Conservation (phyloP, 352 stramenopile genomes). For the Phytophthora crassamura region DNA sequence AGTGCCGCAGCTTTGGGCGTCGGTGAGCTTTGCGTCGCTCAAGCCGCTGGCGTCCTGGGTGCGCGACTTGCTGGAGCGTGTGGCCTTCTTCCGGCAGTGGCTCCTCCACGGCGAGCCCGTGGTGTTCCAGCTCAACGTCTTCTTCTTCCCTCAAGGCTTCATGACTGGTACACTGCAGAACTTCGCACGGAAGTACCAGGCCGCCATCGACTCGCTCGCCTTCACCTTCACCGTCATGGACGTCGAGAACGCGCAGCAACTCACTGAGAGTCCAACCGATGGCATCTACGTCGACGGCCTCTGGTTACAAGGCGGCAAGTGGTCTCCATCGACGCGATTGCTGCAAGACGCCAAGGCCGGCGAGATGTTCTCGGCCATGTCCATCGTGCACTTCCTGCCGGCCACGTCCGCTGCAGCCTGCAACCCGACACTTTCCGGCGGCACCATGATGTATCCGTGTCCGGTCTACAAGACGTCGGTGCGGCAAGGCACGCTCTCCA, state of each 20-base stretch:
- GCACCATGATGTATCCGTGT: conserved; percentile 82
- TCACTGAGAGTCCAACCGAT: conserved; percentile 78
- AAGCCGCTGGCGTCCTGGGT: conserved; percentile 95
- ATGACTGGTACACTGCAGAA: conserved; percentile 96
- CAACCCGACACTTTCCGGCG: conserved; percentile 38
- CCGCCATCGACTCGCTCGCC: conserved; percentile 93
- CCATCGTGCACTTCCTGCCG: conserved; percentile 91
- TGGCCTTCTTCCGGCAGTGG: conserved; percentile 94
- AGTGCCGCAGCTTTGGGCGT: conserved; percentile 89
- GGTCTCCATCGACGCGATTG: conserved; percentile 65
- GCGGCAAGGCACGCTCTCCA: conserved; percentile 91
- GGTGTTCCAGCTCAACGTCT: conserved; percentile 92
- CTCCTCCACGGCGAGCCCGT: conserved; percentile 90
- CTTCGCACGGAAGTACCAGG: conserved; percentile 94
- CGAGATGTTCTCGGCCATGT: conserved; percentile 94
- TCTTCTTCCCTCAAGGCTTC: conserved; percentile 97
- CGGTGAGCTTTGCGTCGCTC: conserved; percentile 92
- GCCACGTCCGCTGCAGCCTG: conserved; percentile 43
- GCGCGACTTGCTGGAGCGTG: conserved; percentile 87
- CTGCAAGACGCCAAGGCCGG: conserved; percentile 89
- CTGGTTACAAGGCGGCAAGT: conserved; percentile 90
- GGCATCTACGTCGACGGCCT: conserved; percentile 94
- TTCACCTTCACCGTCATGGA: conserved; percentile 92
- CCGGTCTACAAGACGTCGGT: conserved; percentile 96
- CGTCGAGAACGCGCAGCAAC: conserved; percentile 57